Percentiles rank a stretch among this genome's conserved stretches.
Conservation (phyloP, 495 filamentous ascomycete species). For the Aspergillus steynii region DNA sequence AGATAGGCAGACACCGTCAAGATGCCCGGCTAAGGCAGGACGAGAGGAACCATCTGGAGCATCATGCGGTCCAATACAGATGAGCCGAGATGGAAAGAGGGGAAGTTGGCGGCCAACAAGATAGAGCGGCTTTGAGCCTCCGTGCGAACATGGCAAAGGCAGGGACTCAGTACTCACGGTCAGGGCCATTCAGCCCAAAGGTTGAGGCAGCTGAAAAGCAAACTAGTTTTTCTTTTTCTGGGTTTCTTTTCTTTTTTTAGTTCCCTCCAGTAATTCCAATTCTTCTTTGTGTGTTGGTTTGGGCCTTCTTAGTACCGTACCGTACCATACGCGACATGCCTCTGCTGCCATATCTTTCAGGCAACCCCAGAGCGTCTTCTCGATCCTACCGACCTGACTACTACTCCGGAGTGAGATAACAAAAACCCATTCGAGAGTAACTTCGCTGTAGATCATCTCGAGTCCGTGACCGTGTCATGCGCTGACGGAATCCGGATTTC, state of each 20-base stretch:
- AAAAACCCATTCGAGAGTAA: neutral
- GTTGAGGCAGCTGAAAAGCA: constrained; percentile 2
- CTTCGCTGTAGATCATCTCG: too few species aligned
- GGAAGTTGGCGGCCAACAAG: too few species aligned
- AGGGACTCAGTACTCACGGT: too few species aligned
- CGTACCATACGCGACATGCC: too few species aligned
- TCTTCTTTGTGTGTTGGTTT: neutral
- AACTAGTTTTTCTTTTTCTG: neutral
- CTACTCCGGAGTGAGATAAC: neutral
- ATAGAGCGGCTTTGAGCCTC: neutral
- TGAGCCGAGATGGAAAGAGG: neutral
- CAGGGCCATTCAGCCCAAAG: neutral
- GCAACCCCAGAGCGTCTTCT: neutral
- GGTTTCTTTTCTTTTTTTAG: constrained; percentile 3
- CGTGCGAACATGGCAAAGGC: neutral
- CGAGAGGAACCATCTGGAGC: neutral
- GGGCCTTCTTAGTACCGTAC: neutral
- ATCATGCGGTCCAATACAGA: neutral
- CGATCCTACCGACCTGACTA: neutral
- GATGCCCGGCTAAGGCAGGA: neutral
- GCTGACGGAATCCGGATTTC: neutral
- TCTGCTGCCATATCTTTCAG: neutral
- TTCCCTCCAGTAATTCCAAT: constrained; percentile 1
- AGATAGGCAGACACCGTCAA: neutral
- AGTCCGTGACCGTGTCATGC: neutral